Evolutionary conservation across 2,329 filamentous ascomycete species (phyloP), one percentile per base, ranked within the genome.

Genomic region (Trichophyton simii): DNA sequence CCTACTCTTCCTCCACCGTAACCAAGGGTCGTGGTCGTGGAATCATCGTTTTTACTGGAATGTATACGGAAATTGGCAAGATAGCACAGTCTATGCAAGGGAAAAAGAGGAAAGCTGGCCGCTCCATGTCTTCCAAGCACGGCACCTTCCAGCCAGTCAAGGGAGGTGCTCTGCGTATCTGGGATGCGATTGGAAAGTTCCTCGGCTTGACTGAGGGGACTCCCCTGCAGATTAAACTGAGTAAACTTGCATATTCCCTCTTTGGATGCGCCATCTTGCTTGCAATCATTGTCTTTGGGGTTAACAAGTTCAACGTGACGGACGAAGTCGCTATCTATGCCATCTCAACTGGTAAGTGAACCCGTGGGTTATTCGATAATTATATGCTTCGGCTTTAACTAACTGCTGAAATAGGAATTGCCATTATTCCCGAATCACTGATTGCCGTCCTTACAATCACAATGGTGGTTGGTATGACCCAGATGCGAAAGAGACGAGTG

Each of bases 201-300:
- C 74, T 86, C 50, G 83, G 83, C 58, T 75, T 86, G 61, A 81
- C 78, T 57, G 80, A 88, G 60, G 90, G 90, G 58, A 95, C 91
- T 1, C 91, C 91, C 0, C 78, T 96, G 54, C 89, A 95, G 75
- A 86, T 87, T 66, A 92, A 89, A 69, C 80, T 96, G 59, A 89
- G 87, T 76, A 90, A 91, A 73, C 86, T 96, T 68, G 90, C 91
- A 31, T 84, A 94, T 50, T 71, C 89, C 2, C 82, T 95, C 1
- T 95, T 95, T 69, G 84, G 80, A 55, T 82, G 90, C 58, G 91
- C 83, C 4, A 78, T 85, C 48, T 66, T 85, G 8, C 76, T 83
- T 54, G 82, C 83, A 9, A 82, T 86, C 66, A 84, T 85, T 66
- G 82, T 85, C 22, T 81, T 85, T 65, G 82, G 79, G 1, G 82